Evolutionary conservation across 176 grass and related monocot species (phyloP), one percentile per base, ranked within the genome.

Genomic region (Carex parvula): DNA sequence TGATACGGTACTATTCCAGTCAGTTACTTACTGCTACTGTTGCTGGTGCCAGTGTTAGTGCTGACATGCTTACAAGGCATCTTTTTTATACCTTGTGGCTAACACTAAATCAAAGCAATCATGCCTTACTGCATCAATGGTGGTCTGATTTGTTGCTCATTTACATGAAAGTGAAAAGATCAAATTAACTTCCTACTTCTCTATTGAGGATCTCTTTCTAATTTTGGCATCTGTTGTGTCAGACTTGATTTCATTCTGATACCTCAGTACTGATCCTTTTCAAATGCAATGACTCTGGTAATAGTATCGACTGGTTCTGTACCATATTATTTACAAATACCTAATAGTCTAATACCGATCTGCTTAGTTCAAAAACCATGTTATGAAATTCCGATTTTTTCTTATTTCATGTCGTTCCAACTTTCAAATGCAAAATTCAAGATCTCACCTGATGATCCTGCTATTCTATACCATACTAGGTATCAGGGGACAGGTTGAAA

Each of bases 401-500:
- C 67, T 21, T 44, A 13, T 71, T n/a, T 35, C 14, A 33, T 14
- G 37, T 39, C 5, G 5, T 35, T 33, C 26, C 13, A 33, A 10
- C 15, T 78, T 78, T 57, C 37, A 71, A 44, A 46, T 3, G 56
- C 26, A 78, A 56, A 57, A 55, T 33, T 78, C 52, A 78, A 32
- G 14, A 57, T 78, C 26, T 33, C 26, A 33, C 24, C 26, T 78
- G 50, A 56, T 57, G 24, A 26, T 11, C 15, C 50, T 78, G 14
- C 80, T 82, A 75, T 53, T 66, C 16, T 65, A 11, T 53, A 46
- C 76, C 24, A 53, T 55, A 70, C 42, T 48, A 70, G 84, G 84
- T 11, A 70, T 87, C 17, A 44, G 56, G 30, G 85, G 75, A 26
- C 78, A 87, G 68, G 85, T 81, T 15, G 77, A 87, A 87, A 61